phyloP scores from a whole-genome alignment of 371 early-diverging fungal genomes.

The Zancudomyces culisetae region DNA sequence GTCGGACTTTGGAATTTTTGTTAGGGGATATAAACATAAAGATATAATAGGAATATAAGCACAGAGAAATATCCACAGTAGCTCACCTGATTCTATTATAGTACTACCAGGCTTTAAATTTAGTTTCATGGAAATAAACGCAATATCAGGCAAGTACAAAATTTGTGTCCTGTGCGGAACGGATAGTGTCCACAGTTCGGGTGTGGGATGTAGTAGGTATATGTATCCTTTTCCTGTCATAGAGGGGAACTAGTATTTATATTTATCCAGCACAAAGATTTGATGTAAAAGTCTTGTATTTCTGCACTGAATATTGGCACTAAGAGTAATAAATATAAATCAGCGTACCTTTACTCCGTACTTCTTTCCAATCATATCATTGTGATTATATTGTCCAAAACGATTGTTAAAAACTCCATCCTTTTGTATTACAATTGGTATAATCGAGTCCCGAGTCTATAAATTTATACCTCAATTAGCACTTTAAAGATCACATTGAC shows the following conservation, averaged over 20 bases:
- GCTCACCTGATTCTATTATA: slow-evolving; percentile 72
- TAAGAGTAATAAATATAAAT: background rate
- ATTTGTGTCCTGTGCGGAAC: slow-evolving; percentile 94
- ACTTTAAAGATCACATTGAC: background rate
- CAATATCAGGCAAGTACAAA: slow-evolving; percentile 79
- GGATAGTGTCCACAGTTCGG: slow-evolving; percentile 83
- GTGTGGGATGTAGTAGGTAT: slow-evolving; percentile 80
- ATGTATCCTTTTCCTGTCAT: slow-evolving; percentile 57
- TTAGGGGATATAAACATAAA: too few species aligned
- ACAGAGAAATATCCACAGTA: too few species aligned
- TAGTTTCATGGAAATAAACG: slow-evolving; percentile 57
- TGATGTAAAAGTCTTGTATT: background rate
- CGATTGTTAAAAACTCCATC: slow-evolving; percentile 45
- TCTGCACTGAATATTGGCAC: background rate
- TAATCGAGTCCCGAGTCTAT: slow-evolving; percentile 46
- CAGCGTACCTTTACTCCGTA: slow-evolving; percentile 53
- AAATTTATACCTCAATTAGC: background rate
- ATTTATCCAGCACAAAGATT: background rate
- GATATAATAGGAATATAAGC: too few species aligned
- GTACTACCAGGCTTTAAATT: slow-evolving; percentile 67
- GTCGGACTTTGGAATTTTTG: too few species aligned
- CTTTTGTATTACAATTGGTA: slow-evolving; percentile 30
- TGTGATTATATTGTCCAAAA: slow-evolving; percentile 35
- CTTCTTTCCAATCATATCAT: slow-evolving; percentile 64
- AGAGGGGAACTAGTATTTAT: slow-evolving; percentile 36